phyloP scores from a whole-genome alignment of 257 asterid genomes.

The Forsythia suspensa region DNA sequence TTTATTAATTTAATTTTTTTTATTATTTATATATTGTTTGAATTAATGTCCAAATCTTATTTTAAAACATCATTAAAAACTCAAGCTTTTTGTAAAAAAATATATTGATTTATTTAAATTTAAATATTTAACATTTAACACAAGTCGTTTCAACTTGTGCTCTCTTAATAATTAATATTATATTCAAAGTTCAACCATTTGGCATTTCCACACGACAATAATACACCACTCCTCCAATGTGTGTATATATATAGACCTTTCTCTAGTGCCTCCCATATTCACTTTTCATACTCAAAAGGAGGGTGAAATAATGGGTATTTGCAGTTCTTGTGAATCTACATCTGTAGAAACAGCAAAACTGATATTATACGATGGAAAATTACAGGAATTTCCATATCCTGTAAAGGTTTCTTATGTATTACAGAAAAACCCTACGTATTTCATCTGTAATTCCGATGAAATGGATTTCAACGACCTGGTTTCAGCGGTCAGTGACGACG shows the following conservation, averaged over 20 bases:
- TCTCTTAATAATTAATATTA: no score
- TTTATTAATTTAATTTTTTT: no score
- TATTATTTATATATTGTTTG: no score
- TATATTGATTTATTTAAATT: no score
- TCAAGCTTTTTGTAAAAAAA: no score
- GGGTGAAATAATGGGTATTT: slow-evolving; percentile 50
- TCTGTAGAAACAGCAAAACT: slow-evolving; percentile 59
- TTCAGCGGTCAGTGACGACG: slow-evolving; percentile 50
- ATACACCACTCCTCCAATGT: not conserved
- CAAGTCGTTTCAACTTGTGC: no score
- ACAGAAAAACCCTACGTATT: slow-evolving; percentile 43
- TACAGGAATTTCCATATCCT: slow-evolving; percentile 68
- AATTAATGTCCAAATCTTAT: no score
- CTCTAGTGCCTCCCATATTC: not conserved
- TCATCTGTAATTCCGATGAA: slow-evolving; percentile 78
- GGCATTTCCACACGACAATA: slow-evolving; percentile 3
- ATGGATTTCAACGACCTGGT: slow-evolving; percentile 64
- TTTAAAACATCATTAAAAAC: no score
- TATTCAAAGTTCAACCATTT: no score
- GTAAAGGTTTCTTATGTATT: slow-evolving; percentile 50
- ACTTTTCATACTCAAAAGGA: not conserved
- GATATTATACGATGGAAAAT: slow-evolving; percentile 52
- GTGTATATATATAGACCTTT: slow-evolving; percentile 8
- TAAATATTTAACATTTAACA: no score
- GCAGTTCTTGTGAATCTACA: slow-evolving; percentile 53